phyloP scores from a whole-genome alignment of 1,284 basidiomycete species.

The Pulveroboletus sp. region DNA sequence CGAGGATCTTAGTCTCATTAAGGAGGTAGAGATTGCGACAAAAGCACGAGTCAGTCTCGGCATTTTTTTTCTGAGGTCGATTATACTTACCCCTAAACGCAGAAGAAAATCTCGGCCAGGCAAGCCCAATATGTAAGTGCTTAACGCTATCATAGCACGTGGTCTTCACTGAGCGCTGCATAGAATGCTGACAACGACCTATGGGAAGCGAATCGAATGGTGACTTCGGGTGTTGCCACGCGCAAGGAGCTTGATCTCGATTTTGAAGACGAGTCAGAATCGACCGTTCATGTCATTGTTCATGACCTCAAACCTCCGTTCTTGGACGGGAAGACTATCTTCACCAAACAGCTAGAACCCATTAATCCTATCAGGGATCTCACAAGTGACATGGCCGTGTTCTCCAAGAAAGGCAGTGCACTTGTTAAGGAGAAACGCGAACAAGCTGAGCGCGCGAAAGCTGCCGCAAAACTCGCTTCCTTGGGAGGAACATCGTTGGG shows the following conservation, averaged over 20 bases:
- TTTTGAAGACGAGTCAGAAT: slow-evolving; percentile 93
- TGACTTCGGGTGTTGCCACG: slow-evolving; percentile 91
- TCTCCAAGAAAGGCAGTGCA: slow-evolving; percentile 92
- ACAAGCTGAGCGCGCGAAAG: slow-evolving; percentile 92
- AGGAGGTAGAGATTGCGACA: slow-evolving; percentile 77
- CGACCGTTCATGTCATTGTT: slow-evolving; percentile 94
- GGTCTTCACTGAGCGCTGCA: background rate
- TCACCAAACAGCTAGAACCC: slow-evolving; percentile 95
- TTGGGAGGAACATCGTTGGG: slow-evolving; percentile 92
- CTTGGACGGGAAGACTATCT: slow-evolving; percentile 94
- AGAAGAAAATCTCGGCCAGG: slow-evolving; percentile 86
- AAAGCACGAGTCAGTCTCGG: slow-evolving; percentile 65
- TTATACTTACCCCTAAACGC: slow-evolving; percentile 7
- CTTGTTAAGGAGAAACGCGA: slow-evolving; percentile 95
- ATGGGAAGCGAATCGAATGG: slow-evolving; percentile 98
- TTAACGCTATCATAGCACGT: background rate
- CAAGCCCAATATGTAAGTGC: slow-evolving; percentile 89
- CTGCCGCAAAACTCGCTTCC: slow-evolving; percentile 92
- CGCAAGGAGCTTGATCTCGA: slow-evolving; percentile 85
- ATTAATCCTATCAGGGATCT: slow-evolving; percentile 95
- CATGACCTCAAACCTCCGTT: slow-evolving; percentile 98
- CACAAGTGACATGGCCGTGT: slow-evolving; percentile 93
- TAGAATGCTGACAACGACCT: slow-evolving; percentile 97
- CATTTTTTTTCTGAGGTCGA: background rate
- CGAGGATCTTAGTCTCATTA: slow-evolving; percentile 72